Evolutionary conservation across 2,329 filamentous ascomycete species (phyloP).

Genomic region (Alternaria arbusti): DNA sequence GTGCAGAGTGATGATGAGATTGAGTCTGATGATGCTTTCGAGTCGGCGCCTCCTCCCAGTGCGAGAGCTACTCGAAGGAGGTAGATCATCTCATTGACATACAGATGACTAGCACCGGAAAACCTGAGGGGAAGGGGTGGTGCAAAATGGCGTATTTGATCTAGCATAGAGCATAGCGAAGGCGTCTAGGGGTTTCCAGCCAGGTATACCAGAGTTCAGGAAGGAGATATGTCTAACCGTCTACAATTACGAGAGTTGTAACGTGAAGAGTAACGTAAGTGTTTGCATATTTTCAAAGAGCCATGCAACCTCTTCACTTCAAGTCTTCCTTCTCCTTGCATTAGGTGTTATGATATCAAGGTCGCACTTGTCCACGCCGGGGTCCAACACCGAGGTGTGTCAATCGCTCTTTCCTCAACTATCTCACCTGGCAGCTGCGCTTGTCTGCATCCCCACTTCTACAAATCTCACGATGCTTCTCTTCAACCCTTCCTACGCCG

Average conservation of each 20-base stretch:
- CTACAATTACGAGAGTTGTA: neutral
- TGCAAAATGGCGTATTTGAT: neutral
- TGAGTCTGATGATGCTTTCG: constrained; percentile 51
- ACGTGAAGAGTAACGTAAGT: neutral
- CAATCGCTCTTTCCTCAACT: constrained; percentile 3
- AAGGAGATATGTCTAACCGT: neutral
- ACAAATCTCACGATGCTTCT: constrained; percentile 10
- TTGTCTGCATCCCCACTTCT: constrained; percentile 8
- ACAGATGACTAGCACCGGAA: no score
- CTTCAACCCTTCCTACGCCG: constrained; percentile 15
- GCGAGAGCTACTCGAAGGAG: constrained; percentile 35
- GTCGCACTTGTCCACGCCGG: neutral
- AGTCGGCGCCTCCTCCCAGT: constrained; percentile 35
- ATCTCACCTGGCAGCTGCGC: constrained; percentile 6
- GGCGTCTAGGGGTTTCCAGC: constrained; percentile 20
- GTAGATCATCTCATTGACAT: constrained; percentile 6
- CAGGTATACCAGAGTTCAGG: neutral
- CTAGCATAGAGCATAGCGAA: constrained; percentile 24
- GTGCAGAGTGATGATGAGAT: constrained; percentile 51
- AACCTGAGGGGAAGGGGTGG: neutral
- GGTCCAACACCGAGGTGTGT: neutral
- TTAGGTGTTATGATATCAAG: neutral
- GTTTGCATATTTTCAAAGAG: neutral
- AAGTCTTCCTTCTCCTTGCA: neutral
- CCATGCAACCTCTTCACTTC: accelerated